phyloP scores from a whole-genome alignment of 2,329 filamentous ascomycete species.

The Xylaria sp. region DNA sequence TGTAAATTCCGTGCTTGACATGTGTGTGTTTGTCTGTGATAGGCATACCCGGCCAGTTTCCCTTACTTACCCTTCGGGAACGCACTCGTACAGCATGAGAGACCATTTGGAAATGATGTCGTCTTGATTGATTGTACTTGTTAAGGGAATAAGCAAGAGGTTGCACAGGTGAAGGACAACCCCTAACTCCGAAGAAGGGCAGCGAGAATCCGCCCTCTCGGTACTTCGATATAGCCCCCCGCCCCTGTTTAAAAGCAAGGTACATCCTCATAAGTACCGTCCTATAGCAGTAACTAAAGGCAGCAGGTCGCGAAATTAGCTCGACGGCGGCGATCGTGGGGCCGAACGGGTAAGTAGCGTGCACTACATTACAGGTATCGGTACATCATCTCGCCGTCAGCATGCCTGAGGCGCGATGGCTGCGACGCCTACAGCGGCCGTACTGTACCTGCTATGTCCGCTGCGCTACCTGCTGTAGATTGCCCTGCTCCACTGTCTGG shows the following conservation, averaged over 20 bases:
- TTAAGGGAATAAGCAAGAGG: too few relatives aligned
- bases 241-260: neutral
- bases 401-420: neutral
- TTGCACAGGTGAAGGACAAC: too few relatives aligned
- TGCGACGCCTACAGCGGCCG: neutral
- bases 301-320: slow-evolving; percentile 29
- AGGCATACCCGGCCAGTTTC: neutral
- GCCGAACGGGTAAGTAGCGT: neutral
- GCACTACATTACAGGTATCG: neutral
- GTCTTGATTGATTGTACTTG: too few relatives aligned
- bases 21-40: neutral
- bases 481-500: slow-evolving; percentile 10
- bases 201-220: neutral
- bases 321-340: slow-evolving; percentile 8
- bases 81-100: neutral
- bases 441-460: neutral
- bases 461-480: neutral
- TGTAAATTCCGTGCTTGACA: neutral
- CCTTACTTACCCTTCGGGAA: neutral
- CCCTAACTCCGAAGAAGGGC: too few relatives aligned
- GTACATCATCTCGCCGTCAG: neutral
- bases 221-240: neutral
- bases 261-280: neutral
- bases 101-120: neutral
- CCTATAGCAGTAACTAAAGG: neutral